Conservation (phyloP, 1,284 basidiomycete genomes). For the Filobasidium uniguttulatum region DNA sequence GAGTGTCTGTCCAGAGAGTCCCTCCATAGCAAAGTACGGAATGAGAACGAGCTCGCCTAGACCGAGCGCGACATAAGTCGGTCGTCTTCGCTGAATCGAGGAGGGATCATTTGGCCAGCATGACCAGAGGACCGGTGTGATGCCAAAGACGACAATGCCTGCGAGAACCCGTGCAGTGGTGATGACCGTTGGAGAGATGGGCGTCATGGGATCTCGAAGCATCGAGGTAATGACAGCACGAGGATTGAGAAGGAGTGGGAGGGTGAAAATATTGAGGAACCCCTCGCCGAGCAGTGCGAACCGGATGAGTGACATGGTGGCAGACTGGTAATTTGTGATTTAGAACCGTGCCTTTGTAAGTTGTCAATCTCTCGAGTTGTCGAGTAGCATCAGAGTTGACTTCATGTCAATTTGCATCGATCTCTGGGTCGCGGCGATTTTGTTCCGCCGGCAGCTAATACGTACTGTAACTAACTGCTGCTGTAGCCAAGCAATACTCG, state of each 20-base stretch:
- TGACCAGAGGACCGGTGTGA: constrained; percentile 16
- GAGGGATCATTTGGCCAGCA: constrained; percentile 14
- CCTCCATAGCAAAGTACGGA: constrained; percentile 16
- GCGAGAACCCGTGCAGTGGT: constrained; percentile 19
- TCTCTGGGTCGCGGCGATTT: too few species aligned
- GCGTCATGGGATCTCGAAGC: constrained; percentile 14
- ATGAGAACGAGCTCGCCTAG: constrained; percentile 18
- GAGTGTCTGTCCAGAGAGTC: neutral
- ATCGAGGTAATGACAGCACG: constrained; percentile 14
- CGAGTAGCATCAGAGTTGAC: too few species aligned
- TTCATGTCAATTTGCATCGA: too few species aligned
- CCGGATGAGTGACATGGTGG: too few species aligned
- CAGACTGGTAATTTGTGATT: too few species aligned
- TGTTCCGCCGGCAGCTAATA: too few species aligned
- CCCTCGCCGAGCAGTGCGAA: constrained; percentile 20
- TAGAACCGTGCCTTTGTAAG: too few species aligned
- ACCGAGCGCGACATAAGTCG: constrained; percentile 16
- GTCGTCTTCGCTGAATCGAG: constrained; percentile 15
- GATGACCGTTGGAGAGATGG: constrained; percentile 18
- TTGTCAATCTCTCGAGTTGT: too few species aligned
- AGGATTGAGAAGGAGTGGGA: constrained; percentile 20
- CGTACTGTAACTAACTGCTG: too few species aligned
- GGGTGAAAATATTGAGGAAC: constrained; percentile 16
- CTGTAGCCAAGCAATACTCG: too few species aligned
- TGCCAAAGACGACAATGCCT: constrained; percentile 17